Conservation (phyloP, 2,329 filamentous ascomycete genomes). For the Fusarium chlamydosporum region DNA sequence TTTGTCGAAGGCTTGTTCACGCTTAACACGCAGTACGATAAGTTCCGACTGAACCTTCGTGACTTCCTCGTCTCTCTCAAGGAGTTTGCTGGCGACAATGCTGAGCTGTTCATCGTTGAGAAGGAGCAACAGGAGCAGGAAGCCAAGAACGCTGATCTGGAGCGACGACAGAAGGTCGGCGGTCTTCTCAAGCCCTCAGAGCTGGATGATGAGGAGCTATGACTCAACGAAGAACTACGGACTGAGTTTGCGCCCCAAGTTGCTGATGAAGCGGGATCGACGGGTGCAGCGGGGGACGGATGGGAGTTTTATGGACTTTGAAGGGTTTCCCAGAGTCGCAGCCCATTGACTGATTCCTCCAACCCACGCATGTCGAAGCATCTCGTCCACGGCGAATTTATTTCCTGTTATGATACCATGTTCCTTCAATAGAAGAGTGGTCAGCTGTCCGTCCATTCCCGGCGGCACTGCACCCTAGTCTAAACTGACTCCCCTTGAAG, state of each 20-base stretch:
- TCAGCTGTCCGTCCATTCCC: constrained; percentile 23
- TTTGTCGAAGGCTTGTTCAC: constrained; percentile 94
- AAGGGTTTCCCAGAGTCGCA: constrained; percentile 25
- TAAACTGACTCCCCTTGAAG: constrained; percentile 20
- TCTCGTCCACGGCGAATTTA: constrained; percentile 46
- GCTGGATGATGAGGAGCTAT: constrained; percentile 90
- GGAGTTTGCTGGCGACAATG: constrained; percentile 95
- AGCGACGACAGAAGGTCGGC: constrained; percentile 93
- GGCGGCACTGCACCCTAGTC: constrained; percentile 40
- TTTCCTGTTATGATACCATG: constrained; percentile 54
- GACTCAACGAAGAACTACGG: constrained; percentile 80
- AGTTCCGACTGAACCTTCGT: constrained; percentile 95
- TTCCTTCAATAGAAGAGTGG: constrained; percentile 51
- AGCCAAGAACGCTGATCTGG: constrained; percentile 88
- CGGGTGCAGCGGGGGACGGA: constrained; percentile 63
- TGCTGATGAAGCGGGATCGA: constrained; percentile 49
- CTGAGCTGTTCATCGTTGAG: constrained; percentile 93
- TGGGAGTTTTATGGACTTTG: constrained; percentile 77
- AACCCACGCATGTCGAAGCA: constrained; percentile 9
- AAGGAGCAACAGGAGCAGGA: constrained; percentile 92
- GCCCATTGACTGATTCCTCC: not conserved
- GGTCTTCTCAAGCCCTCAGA: constrained; percentile 98
- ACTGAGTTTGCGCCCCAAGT: constrained; percentile 67
- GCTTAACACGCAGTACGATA: constrained; percentile 88
- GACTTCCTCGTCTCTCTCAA: constrained; percentile 98